phyloP scores from a whole-genome alignment of 495 filamentous ascomycete genomes.

The Chaetomidium leptoderma region DNA sequence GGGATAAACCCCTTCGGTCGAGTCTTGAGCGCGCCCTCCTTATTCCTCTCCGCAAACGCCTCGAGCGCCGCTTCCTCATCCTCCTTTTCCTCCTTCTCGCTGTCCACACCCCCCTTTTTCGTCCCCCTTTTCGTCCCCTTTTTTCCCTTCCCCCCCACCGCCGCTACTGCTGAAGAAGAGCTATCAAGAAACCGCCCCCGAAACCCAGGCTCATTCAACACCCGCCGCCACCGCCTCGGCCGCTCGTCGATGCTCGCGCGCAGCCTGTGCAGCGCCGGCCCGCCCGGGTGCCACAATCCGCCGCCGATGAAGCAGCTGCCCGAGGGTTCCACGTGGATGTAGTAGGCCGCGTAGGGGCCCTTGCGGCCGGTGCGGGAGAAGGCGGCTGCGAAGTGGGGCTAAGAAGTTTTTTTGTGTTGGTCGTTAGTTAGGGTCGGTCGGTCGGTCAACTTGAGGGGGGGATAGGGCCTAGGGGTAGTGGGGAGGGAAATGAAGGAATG shows the following conservation, averaged over 20 bases:
- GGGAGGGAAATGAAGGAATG: constrained; percentile 41
- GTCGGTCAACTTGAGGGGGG: no score
- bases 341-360: constrained; percentile 81
- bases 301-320: constrained; percentile 55
- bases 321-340: constrained; percentile 48
- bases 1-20: constrained; percentile 78
- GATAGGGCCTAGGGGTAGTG: background rate
- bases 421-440: no score
- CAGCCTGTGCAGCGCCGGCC: constrained; percentile 54
- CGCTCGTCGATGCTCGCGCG: constrained; percentile 69
- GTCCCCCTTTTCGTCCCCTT: background rate
- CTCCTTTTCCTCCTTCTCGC: constrained; percentile 17
- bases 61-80: constrained; percentile 41
- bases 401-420: no score
- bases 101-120: background rate
- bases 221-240: constrained; percentile 59
- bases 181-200: constrained; percentile 55
- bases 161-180: background rate
- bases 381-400: constrained; percentile 73
- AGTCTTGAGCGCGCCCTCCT: constrained; percentile 71
- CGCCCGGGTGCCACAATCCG: constrained; percentile 74
- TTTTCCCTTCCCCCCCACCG: constrained; percentile 31
- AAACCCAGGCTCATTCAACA: constrained; percentile 56
- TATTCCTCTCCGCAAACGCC: constrained; percentile 64
- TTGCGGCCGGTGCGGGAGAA: constrained; percentile 85